A percentile compares a stretch with the other conserved stretches of the same genome.
Conservation (phyloP, 305 asterid species). For the Fraxinus sp. region DNA sequence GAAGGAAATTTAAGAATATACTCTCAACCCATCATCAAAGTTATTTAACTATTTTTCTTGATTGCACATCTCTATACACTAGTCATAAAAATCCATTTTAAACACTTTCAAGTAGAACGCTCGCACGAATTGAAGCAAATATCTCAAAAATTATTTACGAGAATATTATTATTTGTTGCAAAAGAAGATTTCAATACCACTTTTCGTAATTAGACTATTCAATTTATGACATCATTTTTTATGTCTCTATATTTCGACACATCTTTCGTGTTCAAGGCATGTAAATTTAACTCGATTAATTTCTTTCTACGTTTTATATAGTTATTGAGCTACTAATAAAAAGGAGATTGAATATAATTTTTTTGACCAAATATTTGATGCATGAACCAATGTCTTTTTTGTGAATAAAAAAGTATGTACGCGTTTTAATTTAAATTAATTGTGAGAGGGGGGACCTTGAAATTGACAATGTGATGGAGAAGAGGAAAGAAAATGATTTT, state of each 20-base stretch:
- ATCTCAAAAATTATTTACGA: neutral
- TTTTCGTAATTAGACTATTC: neutral
- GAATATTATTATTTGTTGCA: neutral
- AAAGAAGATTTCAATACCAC: neutral
- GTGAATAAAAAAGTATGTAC: neutral
- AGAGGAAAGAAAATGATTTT: neutral
- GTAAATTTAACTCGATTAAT: neutral
- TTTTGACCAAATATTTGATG: too few species aligned
- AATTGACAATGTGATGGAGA: conserved; percentile 24
- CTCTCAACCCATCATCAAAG: neutral
- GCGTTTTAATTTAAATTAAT: neutral
- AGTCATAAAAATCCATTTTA: too few species aligned
- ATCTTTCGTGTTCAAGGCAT: neutral
- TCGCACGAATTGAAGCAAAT: neutral
- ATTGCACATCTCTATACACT: too few species aligned
- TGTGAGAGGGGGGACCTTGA: conserved; percentile 28
- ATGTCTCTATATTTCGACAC: neutral
- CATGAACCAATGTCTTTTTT: neutral
- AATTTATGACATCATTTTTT: neutral
- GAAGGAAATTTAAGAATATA: too few species aligned
- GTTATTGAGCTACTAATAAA: neutral
- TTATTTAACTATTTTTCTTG: too few species aligned
- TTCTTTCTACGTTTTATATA: too few species aligned
- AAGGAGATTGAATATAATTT: neutral
- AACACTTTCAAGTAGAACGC: neutral